Percentiles rank a stretch among this genome's conserved stretches.
Conservation (phyloP, 2,329 filamentous ascomycete genomes). For the Phialophora macrospora region DNA sequence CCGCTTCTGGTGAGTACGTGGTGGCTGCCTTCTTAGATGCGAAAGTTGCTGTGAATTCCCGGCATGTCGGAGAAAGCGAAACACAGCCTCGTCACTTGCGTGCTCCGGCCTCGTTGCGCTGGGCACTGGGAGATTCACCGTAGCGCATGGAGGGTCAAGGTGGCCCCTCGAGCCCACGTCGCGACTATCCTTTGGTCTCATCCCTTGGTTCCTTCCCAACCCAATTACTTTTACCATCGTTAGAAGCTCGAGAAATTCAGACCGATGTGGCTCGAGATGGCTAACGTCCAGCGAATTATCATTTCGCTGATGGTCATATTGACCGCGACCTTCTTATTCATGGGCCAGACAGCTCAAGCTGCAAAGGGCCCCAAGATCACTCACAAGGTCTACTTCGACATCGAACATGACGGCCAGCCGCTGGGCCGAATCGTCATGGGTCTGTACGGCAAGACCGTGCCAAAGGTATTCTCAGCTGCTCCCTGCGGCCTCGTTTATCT, state of each 20-base stretch:
- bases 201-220: neutral
- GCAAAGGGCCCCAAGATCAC: slow-evolving; percentile 93
- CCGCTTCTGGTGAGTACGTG: neutral
- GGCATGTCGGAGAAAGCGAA: neutral
- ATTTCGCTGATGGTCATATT: slow-evolving; percentile 76
- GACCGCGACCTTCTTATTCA: slow-evolving; percentile 73
- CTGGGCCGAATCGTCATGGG: slow-evolving; percentile 67
- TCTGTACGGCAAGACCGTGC: slow-evolving; percentile 70
- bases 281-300: slow-evolving; percentile 72
- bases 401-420: slow-evolving; percentile 65
- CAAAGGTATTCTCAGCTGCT: slow-evolving; percentile 56
- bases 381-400: slow-evolving; percentile 74
- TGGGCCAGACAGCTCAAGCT: slow-evolving; percentile 74
- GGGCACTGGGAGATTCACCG: neutral
- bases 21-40: neutral
- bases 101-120: neutral
- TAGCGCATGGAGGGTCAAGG: neutral
- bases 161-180: neutral
- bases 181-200: neutral
- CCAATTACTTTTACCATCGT: neutral
- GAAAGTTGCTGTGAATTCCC: neutral
- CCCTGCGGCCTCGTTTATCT: neutral
- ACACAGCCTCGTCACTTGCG: neutral
- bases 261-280: slow-evolving; percentile 62
- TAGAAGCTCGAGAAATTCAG: neutral